Conservation (phyloP, 2,329 filamentous ascomycete genomes). For the Penicillium oxalicum region DNA sequence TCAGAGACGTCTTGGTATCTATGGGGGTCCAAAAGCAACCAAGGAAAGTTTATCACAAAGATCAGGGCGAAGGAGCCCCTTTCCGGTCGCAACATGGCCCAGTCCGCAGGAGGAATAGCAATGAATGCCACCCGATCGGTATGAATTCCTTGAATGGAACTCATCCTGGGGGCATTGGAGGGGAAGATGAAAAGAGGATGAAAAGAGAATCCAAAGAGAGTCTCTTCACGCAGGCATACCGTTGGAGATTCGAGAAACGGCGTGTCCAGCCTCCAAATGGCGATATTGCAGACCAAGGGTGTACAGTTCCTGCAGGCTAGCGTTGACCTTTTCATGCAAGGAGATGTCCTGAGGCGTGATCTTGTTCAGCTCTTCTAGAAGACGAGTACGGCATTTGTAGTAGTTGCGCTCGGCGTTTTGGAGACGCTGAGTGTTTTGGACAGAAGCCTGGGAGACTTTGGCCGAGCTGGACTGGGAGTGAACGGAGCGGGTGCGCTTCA, state of each 20-base stretch:
- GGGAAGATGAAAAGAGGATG: constrained; percentile 1
- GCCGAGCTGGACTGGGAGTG: constrained; percentile 31
- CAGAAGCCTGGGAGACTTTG: constrained; percentile 31
- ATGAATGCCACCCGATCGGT: no score
- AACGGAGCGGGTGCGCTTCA: constrained; percentile 40
- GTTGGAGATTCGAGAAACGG: constrained; percentile 30
- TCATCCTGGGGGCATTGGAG: no score
- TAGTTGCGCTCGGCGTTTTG: constrained; percentile 40
- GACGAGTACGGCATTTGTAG: constrained; percentile 36
- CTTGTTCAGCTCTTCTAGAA: constrained; percentile 35
- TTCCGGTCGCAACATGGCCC: no score
- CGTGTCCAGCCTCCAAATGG: constrained; percentile 38
- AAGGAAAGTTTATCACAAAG: no score
- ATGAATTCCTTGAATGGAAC: no score
- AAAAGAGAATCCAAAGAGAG: constrained; percentile 2
- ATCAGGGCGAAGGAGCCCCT: no score
- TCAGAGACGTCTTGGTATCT: no score
- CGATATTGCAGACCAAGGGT: constrained; percentile 40
- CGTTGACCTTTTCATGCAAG: constrained; percentile 42
- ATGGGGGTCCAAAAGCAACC: no score
- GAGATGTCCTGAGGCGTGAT: constrained; percentile 38
- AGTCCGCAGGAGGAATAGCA: no score
- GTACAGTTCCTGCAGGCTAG: constrained; percentile 40
- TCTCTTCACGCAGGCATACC: constrained; percentile 30
- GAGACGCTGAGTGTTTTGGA: constrained; percentile 36